phyloP scores from a whole-genome alignment of 306 rosid species.

The Pterocarpus santalinus region DNA sequence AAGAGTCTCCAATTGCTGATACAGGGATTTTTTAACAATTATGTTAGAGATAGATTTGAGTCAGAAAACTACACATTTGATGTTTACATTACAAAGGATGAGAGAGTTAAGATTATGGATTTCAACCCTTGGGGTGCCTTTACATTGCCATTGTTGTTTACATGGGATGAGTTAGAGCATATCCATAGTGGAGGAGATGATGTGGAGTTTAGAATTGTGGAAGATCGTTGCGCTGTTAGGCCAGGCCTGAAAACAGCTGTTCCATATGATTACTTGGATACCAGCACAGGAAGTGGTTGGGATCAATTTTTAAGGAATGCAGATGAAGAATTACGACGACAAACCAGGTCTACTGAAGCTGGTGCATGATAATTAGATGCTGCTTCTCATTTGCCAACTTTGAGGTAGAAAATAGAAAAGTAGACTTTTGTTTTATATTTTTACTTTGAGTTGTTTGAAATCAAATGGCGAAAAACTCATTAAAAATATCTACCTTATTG shows the following conservation, averaged over 20 bases:
- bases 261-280: slow-evolving; percentile 84
- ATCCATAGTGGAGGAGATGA: slow-evolving; percentile 40
- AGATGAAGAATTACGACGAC: slow-evolving; percentile 61
- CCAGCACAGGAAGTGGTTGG: slow-evolving; percentile 83
- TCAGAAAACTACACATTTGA: slow-evolving; percentile 76
- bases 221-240: slow-evolving; percentile 74
- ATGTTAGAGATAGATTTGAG: slow-evolving; percentile 59
- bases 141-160: slow-evolving; percentile 76
- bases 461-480: background rate
- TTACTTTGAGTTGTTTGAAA: background rate
- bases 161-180: slow-evolving; percentile 78
- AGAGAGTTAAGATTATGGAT: slow-evolving; percentile 73
- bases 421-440: background rate
- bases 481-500: background rate
- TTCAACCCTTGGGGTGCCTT: slow-evolving; percentile 86
- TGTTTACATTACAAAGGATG: slow-evolving; percentile 65
- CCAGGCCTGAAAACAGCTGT: slow-evolving; percentile 87
- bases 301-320: slow-evolving; percentile 82
- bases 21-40: slow-evolving; percentile 52
- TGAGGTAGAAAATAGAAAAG: slow-evolving; percentile 10
- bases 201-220: slow-evolving; percentile 72
- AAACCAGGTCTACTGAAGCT: slow-evolving; percentile 59
- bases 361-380: slow-evolving; percentile 56
- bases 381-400: background rate
- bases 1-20: slow-evolving; percentile 46